Conservation (phyloP, 208 protist species). For the Leishmania turanica region DNA sequence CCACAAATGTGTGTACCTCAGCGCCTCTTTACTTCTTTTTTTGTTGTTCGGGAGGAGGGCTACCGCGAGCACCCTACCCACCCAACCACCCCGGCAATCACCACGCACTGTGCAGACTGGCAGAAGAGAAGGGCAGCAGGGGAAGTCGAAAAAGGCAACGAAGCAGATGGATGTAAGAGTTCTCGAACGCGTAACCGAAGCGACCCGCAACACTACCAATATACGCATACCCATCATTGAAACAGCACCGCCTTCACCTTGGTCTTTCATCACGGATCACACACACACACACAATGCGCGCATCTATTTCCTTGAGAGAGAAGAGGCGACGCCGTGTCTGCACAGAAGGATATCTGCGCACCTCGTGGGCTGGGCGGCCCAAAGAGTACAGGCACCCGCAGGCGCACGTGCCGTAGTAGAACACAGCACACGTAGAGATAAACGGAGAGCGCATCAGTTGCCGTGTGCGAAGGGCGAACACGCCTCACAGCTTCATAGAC, state of each 20-base stretch:
- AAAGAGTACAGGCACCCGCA: not conserved
- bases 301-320: not conserved
- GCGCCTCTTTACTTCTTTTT: not conserved
- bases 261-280: not conserved
- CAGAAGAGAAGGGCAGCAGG: not conserved
- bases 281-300: not conserved
- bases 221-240: not conserved
- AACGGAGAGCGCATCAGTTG: not conserved
- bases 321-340: not conserved
- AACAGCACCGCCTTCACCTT: not conserved
- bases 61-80: no score
- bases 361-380: not conserved
- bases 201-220: not conserved
- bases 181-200: no score
- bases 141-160: not conserved
- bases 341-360: not conserved
- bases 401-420: not conserved
- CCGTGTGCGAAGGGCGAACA: not conserved
- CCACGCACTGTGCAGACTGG: not conserved
- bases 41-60: not conserved
- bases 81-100: no score
- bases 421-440: not conserved
- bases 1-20: not conserved
- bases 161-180: not conserved
- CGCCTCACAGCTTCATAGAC: slow-evolving; percentile 44